Base-by-base conservation (phyloP, 805 yeast genomes). In the Peterozyma toletana region DNA sequence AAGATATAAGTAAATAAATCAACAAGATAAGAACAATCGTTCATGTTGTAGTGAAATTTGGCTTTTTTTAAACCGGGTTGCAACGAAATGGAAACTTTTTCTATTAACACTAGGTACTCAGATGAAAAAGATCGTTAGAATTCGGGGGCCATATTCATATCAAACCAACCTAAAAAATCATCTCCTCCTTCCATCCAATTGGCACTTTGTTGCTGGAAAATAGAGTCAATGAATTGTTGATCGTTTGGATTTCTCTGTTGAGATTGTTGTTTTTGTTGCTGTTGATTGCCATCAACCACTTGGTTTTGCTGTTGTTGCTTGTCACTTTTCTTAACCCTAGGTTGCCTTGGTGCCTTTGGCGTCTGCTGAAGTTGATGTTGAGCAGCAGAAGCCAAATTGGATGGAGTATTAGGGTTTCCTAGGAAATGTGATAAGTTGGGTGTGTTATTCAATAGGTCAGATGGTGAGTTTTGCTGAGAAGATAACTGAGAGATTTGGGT, bases 161-260 rank as follows among this genome's bases (percentile, higher is more conserved):
- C 96, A 68, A 90, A 85, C 96, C 96, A 90, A 11, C 97, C 97
- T 39, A 90, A 66, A 55, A 90, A 84, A 58, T 90, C 97, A 56
- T 90, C 97, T 38, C 73, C 75, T 42, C 80, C 86, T 56, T 86
- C 89, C 57, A 82, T 74, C 96, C 95, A 87, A 30, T 88, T 90
- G 31, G 82, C 78, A 27, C 89, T 84, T 52, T 86, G 93, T 59
- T 83, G 88, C 57, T 83, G 88, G 62, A 85, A 79, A 51, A 85
- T 83, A 15, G 70, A 70, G 53, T 83, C 67, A 27, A 64, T 61
- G 44, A 64, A 63, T 50, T 59, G 50, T 55, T 62, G 51, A 49
- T 57, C 42, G 50, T 33, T 17, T 29, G 43, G 37, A 13, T 17
- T 21, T 2, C 10, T 11, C 17, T 38, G 14, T 5, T 6, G 9